Conservation (phyloP, 2,329 filamentous ascomycete species). For the Monilinia vaccinii-corymbosi region DNA sequence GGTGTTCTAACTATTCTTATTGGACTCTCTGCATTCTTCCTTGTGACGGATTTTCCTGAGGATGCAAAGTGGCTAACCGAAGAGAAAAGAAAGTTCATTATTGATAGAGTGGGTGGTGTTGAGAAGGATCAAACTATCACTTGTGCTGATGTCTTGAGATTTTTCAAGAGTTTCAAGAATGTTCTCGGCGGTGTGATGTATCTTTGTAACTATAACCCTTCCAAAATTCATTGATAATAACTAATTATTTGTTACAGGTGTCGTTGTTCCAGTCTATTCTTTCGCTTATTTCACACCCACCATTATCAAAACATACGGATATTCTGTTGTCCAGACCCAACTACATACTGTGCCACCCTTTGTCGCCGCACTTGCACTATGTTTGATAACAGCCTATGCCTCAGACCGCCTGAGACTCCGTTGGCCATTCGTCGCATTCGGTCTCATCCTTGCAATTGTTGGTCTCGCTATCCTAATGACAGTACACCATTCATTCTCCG, state of each 20-base stretch:
- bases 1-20: constrained; percentile 54
- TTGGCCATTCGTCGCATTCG: too few relatives aligned
- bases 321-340: constrained; percentile 49
- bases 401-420: background rate
- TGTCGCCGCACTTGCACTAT: background rate
- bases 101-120: background rate
- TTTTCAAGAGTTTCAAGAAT: constrained; percentile 1
- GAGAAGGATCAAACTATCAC: background rate
- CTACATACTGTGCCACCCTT: constrained; percentile 63
- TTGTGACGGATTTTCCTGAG: constrained; percentile 64
- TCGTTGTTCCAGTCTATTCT: constrained; percentile 62
- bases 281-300: constrained; percentile 68
- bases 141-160: background rate
- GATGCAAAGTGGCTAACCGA: constrained; percentile 59
- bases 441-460: too few relatives aligned
- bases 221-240: background rate
- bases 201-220: background rate
- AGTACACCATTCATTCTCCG: background rate
- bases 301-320: constrained; percentile 59
- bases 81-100: constrained; percentile 45
- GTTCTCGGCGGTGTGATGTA: background rate
- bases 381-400: background rate
- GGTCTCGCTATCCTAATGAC: background rate
- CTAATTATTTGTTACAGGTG: too few relatives aligned
- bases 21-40: constrained; percentile 47